Percentiles rank a stretch among this genome's conserved stretches.
phyloP scores from a whole-genome alignment of 2,329 filamentous ascomycete genomes.

The Phialemoniopsis sp. region DNA sequence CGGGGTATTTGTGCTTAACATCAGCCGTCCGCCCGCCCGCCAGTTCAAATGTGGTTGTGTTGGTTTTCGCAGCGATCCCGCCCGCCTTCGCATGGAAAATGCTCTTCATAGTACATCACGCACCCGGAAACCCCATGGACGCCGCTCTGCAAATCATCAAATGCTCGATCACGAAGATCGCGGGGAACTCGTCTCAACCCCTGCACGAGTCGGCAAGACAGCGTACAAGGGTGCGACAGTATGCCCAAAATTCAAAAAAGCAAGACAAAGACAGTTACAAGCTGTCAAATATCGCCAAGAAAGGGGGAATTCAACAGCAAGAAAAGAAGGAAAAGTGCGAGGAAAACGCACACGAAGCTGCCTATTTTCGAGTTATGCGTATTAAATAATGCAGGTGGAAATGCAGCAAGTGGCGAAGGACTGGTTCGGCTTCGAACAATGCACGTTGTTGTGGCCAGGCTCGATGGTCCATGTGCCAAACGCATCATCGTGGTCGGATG shows the following conservation, averaged over 20 bases:
- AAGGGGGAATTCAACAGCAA: not conserved
- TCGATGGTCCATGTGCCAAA: no score
- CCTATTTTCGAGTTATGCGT: not conserved
- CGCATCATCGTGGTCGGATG: no score
- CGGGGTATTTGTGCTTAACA: not conserved
- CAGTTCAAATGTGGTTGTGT: not conserved
- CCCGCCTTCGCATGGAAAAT: not conserved
- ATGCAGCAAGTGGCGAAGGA: not conserved
- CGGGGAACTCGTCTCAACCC: no score
- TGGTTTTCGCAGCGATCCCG: not conserved
- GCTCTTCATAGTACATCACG: no score
- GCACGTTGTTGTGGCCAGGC: no score
- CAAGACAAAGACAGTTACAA: not conserved
- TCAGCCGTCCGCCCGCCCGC: not conserved
- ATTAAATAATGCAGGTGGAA: not conserved
- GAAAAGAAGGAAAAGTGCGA: not conserved
- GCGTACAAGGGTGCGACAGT: not conserved
- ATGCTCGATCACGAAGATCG: not conserved
- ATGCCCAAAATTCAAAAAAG: not conserved
- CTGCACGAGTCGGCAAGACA: no score
- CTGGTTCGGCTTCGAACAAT: not conserved
- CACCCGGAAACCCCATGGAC: not conserved
- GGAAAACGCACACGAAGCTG: not conserved
- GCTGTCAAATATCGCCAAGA: not conserved
- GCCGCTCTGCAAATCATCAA: not conserved